Evolutionary conservation across 371 early-diverging fungal species (phyloP), one percentile per base, ranked within the genome.

Genomic region (Nosema granulosis): DNA sequence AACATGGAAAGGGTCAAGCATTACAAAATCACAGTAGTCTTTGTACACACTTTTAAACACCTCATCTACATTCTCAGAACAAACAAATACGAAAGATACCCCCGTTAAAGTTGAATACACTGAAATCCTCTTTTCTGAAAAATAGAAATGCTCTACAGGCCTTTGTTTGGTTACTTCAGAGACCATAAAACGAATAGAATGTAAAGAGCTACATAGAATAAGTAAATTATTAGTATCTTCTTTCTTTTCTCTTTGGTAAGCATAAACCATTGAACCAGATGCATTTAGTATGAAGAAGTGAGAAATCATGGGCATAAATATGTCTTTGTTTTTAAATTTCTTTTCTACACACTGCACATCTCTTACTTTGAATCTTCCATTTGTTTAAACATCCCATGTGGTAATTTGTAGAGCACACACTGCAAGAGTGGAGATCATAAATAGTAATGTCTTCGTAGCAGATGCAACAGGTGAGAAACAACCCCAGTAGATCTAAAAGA

Each of bases 1-100:
- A 65, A 90, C 92, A 87, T 95, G 92, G 83, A 97, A 97, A 31
- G 97, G 95, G 81, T 94, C 95, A 87, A 94, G 94, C 90, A 95
- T 92, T 32, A 92, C 95, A 83, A 89, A 96, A 82, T 96, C 94
- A 71, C 92, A 88, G 83, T 94, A 97, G 4, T 91, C 83, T 68
- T 90, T 90, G 75, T 96, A 94, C 13, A 93, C 88, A 73, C 86
- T 88, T 38, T 88, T 86, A 88, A 93, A 69, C 6, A 54, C 11
- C 6, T n/a, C 0, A 22, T 73, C 29, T n/a, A 20, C 22, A 32
- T 50, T 35, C 29, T 61, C 28, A 29, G 56, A 34, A 35, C 57
- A 35, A 16, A 74, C 71, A 71, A 79, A 75, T 12, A 79, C 52
- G 70, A 79, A 79, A 29, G 62, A 37, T 12, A 35, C 22, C 35